Conservation (phyloP, 1,284 basidiomycete species). For the Ustilago hordei region DNA sequence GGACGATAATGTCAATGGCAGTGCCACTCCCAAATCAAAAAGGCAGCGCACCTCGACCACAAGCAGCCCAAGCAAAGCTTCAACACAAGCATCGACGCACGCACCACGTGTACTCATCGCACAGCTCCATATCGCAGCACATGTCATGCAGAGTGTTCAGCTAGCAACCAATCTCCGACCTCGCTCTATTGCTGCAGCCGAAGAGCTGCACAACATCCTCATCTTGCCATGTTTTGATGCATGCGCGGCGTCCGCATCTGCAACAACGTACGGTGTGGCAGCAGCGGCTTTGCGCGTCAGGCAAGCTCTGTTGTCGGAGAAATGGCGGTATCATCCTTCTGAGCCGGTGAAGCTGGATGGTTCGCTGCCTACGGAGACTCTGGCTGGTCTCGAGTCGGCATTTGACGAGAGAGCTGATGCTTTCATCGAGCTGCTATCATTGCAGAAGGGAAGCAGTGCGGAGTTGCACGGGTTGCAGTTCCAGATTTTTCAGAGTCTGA, state of each 20-base stretch:
- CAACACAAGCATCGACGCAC: neutral
- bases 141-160: slow-evolving; percentile 36
- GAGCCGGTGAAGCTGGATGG: slow-evolving; percentile 50
- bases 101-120: slow-evolving; percentile 7
- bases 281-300: slow-evolving; percentile 40
- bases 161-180: slow-evolving; percentile 31
- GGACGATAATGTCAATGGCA: neutral
- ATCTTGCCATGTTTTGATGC: slow-evolving; percentile 40
- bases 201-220: slow-evolving; percentile 32
- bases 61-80: slow-evolving; percentile 6
- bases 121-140: slow-evolving; percentile 33
- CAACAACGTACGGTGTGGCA: slow-evolving; percentile 18
- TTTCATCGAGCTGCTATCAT: slow-evolving; percentile 22
- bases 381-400: slow-evolving; percentile 28
- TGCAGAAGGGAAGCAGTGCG: neutral
- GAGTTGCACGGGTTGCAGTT: slow-evolving; percentile 21
- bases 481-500: slow-evolving; percentile 36
- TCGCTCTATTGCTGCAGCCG: slow-evolving; percentile 34
- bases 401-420: slow-evolving; percentile 40
- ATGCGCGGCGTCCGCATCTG: neutral
- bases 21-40: slow-evolving; percentile 17
- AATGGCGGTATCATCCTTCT: slow-evolving; percentile 44
- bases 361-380: slow-evolving; percentile 30
- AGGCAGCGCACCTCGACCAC: slow-evolving; percentile 21
- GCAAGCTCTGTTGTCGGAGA: slow-evolving; percentile 34